Base-by-base conservation (phyloP, 257 asterid genomes). In the Jacaranda mimosifolia region DNA sequence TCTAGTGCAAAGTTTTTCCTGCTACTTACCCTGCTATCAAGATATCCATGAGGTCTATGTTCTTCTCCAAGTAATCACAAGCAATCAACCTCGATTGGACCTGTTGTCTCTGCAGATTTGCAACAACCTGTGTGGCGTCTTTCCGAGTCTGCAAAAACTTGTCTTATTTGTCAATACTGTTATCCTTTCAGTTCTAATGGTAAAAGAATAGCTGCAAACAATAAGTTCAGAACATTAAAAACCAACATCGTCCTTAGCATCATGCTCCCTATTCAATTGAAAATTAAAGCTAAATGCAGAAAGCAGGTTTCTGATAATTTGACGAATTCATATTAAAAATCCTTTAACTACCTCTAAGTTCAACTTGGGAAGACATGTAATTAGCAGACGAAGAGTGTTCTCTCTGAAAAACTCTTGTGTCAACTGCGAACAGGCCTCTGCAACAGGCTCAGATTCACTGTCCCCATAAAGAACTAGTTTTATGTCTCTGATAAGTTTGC, bases 91-190 rank as follows among this genome's bases (percentile, higher is more conserved):
- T 87, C 7, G 99, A 96, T 3, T 96, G 97, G 76, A 96, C 99
- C 82, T 92, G 98, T 68, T 96, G 99, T 88, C 99, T 90, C 86
- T 96, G 99, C 87, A 96, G 86, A 88, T 96, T 96, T 21, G 99
- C 97, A 82, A 96, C 97, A 76, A 96, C 97, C 82, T 91, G 98
- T 3, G 98, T 91, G 56, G 97, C 99, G 86, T 93, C 98, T 85
- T 93, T 96, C 74, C 98, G 96, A 48, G 97, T 81, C 99, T 95
- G 92, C 86, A 86, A 74, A 67, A 74, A 12, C 52, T n/a, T 11
- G n/a, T 21, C 79, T 67, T 26, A 51, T 72, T 48, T 77, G 38
- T 69, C 66, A 79, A 56, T 60, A 58, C 11, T 45, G 21, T 52
- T 15, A 70, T 60, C 68, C 60, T 43, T 56, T 39, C 73, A 39